These are phyloP conservation scores for Penicillium chermesinum DNA, from an alignment of 495 filamentous ascomycete species.

Conservation along the genomic window DNA sequence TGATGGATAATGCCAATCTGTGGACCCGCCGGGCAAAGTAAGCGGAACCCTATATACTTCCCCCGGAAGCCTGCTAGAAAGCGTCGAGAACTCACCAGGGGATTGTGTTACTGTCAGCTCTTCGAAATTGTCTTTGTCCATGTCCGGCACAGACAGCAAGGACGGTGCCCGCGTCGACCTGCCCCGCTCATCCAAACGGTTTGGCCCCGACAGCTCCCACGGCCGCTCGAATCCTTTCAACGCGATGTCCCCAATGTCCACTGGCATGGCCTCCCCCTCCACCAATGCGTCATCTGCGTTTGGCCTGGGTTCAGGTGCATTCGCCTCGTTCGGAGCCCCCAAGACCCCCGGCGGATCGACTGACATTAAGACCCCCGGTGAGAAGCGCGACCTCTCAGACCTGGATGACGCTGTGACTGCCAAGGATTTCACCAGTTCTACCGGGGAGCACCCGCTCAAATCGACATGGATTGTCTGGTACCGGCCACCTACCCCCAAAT, in stretches of 20 bases:
- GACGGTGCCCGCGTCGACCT: conserved; percentile 57
- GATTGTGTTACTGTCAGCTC: conserved; percentile 43
- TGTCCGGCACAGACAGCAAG: conserved; percentile 56
- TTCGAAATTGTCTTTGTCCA: conserved; percentile 87
- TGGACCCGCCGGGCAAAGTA: conserved; percentile 94
- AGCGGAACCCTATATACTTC: conserved; percentile 27
- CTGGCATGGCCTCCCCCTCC: conserved; percentile 76
- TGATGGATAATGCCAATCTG: conserved; percentile 66
- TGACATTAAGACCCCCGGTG: conserved; percentile 65
- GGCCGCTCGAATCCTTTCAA: conserved; percentile 84
- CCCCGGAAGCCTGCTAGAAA: background rate
- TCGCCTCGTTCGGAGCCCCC: conserved; percentile 92
- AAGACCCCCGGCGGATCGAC: conserved; percentile 81
- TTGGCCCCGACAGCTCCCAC: conserved; percentile 72
- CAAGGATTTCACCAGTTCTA: conserved; percentile 35
- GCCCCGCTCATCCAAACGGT: conserved; percentile 68
- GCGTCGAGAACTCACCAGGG: background rate
- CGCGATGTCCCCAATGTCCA: conserved; percentile 64
- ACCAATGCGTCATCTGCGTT: conserved; percentile 87
- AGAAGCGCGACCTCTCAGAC: conserved; percentile 57
- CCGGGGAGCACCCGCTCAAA: conserved; percentile 61
- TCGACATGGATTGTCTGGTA: conserved; percentile 97
- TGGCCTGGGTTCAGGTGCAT: conserved; percentile 88
- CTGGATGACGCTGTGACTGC: conserved; percentile 51
- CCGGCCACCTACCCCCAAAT: conserved; percentile 89